These are phyloP conservation scores for Backusella westeae DNA, from an alignment of 192 early-diverging fungal genomes.

Conservation along the genomic window DNA sequence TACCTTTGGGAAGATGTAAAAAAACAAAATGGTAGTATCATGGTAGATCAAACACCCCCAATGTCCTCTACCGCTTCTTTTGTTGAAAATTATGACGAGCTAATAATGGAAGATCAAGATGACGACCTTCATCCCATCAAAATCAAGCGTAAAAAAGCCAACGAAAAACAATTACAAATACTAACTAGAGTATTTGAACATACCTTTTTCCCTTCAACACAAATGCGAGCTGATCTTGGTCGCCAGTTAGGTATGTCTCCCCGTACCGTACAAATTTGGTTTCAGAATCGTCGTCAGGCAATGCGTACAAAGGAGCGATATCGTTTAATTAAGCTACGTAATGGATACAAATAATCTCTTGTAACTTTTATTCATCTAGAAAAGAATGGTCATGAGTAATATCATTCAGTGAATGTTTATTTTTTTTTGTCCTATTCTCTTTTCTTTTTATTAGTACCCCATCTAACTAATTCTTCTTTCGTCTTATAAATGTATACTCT, in stretches of 20 bases:
- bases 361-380: neutral
- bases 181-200: conserved; percentile 74
- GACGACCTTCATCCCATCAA: conserved; percentile 31
- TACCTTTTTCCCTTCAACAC: conserved; percentile 84
- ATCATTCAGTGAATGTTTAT: neutral
- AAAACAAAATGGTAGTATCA: neutral
- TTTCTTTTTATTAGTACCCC: neutral
- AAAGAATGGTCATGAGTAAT: neutral
- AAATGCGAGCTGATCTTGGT: conserved; percentile 74
- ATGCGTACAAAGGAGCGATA: conserved; percentile 46
- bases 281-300: conserved; percentile 92
- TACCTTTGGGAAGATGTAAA: neutral
- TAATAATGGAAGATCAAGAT: conserved; percentile 6
- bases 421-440: neutral
- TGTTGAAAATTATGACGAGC: neutral
- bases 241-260: conserved; percentile 84
- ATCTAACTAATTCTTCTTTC: neutral
- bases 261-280: conserved; percentile 95
- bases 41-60: neutral
- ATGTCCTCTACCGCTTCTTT: neutral
- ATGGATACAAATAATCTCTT: neutral
- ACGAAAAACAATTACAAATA: conserved; percentile 68
- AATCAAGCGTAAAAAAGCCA: conserved; percentile 79
- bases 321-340: conserved; percentile 10
- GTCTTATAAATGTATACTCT: neutral